These are phyloP conservation scores for Alternaria sp. DNA, from an alignment of 2,329 filamentous ascomycete species.

Conservation along the genomic window DNA sequence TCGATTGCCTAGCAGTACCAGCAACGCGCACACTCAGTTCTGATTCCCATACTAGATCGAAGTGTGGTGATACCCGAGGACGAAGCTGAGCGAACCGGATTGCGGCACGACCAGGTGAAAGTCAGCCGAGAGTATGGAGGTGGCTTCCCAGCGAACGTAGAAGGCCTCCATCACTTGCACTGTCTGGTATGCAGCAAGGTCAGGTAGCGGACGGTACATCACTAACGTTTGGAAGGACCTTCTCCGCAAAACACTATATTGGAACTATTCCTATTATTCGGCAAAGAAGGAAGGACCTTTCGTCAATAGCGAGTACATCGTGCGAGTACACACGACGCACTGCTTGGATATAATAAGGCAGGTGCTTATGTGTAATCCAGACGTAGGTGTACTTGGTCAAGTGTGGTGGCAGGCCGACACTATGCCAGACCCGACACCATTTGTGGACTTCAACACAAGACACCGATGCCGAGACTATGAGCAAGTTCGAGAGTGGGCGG, in stretches of 20 bases:
- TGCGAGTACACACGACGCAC: constrained; percentile 64
- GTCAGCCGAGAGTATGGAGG: constrained; percentile 63
- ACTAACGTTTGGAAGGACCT: constrained; percentile 57
- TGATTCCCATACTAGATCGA: constrained; percentile 24
- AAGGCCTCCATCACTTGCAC: constrained; percentile 64
- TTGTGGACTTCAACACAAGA: constrained; percentile 68
- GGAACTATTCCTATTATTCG: constrained; percentile 66
- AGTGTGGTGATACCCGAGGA: constrained; percentile 58
- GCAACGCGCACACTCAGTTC: neutral
- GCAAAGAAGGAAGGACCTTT: constrained; percentile 60
- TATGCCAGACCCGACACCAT: constrained; percentile 57
- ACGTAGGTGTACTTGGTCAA: constrained; percentile 66
- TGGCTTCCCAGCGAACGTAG: constrained; percentile 65
- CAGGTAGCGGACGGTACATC: neutral
- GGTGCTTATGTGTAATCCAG: constrained; percentile 68
- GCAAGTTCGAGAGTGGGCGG: constrained; percentile 61
- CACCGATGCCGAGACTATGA: constrained; percentile 67
- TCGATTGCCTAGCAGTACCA: neutral
- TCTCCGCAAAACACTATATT: constrained; percentile 64
- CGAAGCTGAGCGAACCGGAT: constrained; percentile 58
- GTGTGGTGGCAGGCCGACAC: constrained; percentile 61
- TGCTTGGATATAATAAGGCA: constrained; percentile 68
- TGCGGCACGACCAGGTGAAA: constrained; percentile 63
- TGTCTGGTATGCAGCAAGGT: constrained; percentile 56
- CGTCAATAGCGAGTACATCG: constrained; percentile 60